Base-by-base conservation (phyloP, 805 yeast species). In the Lipomyces starkeyi region DNA sequence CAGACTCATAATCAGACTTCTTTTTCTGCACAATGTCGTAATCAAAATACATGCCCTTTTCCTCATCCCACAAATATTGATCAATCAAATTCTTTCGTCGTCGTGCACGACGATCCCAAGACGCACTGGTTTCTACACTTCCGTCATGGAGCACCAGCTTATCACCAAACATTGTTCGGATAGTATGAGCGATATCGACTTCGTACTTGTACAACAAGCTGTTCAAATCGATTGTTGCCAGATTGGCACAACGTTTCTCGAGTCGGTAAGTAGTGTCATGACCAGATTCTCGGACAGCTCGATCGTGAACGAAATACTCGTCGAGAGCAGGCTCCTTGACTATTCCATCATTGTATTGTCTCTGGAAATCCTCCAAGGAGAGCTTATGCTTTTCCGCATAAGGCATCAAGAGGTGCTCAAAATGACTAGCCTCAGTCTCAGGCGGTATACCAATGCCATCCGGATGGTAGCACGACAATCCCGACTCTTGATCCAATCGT, bases 241-340 rank as follows among this genome's bases (percentile, higher is more conserved):
- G 80, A 76, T 90, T 82, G 0, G 97, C 97, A 78, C 97, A 92
- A 56, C 87, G 85, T 52, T 97, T 97, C 79, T 93, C 97, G 63
- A 95, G 82, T 74, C 99, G 83, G 75, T 93, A 92, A 1, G 94
- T 84, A 0, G 98, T 95, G 77, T 94, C 99, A 77, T 95, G 98
- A 0, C 99, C 99, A 40, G 95, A 88, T 79, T 94, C 99, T 76
- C 99, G 86, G 11, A 94, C 97, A 0, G 97, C 98, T 67, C 98
- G 83, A 78, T 94, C 99, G 76, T 94, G 97, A 61, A 91, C 78
- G 77, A 94, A 91, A 77, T 91, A 94, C 70, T 87, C 93, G 75
- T 95, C 98, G 68, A 94, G 82, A n/a, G 82, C 87, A 0, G 97
- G 96, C 75, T 91, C 97, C 2, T 80, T 68, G 22, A 94, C 83